These are phyloP conservation scores for Fraxinus angustifolia DNA, from an alignment of 305 asterid species.

Conservation along the genomic window DNA sequence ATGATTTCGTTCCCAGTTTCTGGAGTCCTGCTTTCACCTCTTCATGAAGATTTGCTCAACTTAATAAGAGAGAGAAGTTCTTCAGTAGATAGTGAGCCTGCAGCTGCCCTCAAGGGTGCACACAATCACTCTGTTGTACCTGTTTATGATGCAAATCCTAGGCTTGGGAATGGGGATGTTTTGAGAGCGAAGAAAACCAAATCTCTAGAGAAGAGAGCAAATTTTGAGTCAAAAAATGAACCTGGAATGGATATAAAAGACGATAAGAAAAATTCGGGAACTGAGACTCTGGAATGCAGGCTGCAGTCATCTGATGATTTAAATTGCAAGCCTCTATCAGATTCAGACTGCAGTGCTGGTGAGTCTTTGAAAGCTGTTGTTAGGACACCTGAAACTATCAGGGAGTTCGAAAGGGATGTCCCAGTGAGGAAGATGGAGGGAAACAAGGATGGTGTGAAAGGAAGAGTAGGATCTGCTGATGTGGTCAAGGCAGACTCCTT, in stretches of 20 bases:
- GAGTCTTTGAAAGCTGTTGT: constrained; percentile 27
- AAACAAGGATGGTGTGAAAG: constrained; percentile 42
- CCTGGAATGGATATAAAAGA: constrained; percentile 33
- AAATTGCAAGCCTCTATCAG: constrained; percentile 34
- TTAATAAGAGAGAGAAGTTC: constrained; percentile 37
- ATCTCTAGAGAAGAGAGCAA: constrained; percentile 34
- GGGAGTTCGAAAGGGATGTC: constrained; percentile 35
- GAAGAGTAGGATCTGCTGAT: constrained; percentile 35
- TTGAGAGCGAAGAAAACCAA: constrained; percentile 36
- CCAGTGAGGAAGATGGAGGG: constrained; percentile 38
- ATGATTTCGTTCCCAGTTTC: constrained; percentile 58
- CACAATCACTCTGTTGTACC: constrained; percentile 30
- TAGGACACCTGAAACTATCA: constrained; percentile 24
- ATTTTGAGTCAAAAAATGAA: constrained; percentile 29
- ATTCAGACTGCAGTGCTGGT: constrained; percentile 25
- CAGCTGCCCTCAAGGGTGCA: constrained; percentile 35
- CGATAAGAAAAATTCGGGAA: constrained; percentile 35
- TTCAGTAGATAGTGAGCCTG: constrained; percentile 30
- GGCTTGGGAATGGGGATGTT: constrained; percentile 35
- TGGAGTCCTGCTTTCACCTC: constrained; percentile 74
- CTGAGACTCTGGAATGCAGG: constrained; percentile 35
- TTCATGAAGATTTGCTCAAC: constrained; percentile 54
- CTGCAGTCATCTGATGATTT: constrained; percentile 31
- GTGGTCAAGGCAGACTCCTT: constrained; percentile 36
- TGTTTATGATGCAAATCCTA: constrained; percentile 32